A percentile compares a stretch with the other conserved stretches of the same genome.
Conservation (phyloP, 106 monocot species). For the Acanthochlamys bracteata region DNA sequence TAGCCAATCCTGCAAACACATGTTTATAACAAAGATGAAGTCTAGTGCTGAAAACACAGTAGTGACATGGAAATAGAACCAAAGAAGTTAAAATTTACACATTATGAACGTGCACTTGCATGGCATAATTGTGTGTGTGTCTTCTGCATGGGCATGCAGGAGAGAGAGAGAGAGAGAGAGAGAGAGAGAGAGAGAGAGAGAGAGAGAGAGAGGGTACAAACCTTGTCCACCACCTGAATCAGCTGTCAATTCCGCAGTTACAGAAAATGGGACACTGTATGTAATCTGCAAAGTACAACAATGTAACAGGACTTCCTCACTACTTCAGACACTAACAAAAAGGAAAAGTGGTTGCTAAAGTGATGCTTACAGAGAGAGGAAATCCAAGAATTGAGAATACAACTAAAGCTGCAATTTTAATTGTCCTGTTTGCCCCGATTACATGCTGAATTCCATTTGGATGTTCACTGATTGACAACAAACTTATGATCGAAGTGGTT, state of each 20-base stretch:
- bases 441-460: slow-evolving; percentile 41
- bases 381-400: slow-evolving; percentile 91
- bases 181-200: slow-evolving; percentile 3
- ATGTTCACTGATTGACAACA: slow-evolving; percentile 32
- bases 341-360: neutral
- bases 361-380: slow-evolving; percentile 79
- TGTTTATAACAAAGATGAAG: neutral
- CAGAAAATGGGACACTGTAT: slow-evolving; percentile 96
- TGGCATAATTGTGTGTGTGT: neutral
- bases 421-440: slow-evolving; percentile 34
- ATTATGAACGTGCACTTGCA: neutral
- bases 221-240: slow-evolving; percentile 95
- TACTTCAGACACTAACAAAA: neutral
- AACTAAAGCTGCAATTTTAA: slow-evolving; percentile 55
- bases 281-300: slow-evolving; percentile 56
- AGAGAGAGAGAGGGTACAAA: slow-evolving; percentile 13
- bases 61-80: neutral
- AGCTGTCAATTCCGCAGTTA: slow-evolving; percentile 95
- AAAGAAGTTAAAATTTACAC: neutral
- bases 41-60: neutral
- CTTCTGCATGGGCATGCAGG: neutral
- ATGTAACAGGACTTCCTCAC: neutral
- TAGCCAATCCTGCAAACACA: slow-evolving; percentile 71
- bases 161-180: slow-evolving; percentile 1
- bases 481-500: slow-evolving; percentile 69